These are phyloP conservation scores for Effrenium voratum DNA, from an alignment of 73 alveolate genomes.

Conservation along the genomic window DNA sequence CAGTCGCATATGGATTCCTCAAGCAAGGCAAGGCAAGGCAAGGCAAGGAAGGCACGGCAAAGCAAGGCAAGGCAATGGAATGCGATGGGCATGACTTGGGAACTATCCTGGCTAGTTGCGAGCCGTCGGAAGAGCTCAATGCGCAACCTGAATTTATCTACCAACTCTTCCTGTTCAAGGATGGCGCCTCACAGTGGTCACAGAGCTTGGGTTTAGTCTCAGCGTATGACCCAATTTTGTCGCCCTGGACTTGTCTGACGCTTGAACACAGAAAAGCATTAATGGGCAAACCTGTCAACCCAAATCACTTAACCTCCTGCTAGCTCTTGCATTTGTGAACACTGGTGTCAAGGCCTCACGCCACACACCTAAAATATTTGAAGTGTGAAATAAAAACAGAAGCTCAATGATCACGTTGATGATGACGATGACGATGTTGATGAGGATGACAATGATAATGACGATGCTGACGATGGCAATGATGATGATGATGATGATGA, in stretches of 20 bases:
- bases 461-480: background rate
- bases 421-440: background rate
- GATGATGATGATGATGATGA: background rate
- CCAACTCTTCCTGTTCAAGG: too few relatives aligned
- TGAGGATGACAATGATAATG: background rate
- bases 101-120: too few relatives aligned
- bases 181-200: too few relatives aligned
- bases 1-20: constrained; percentile 44
- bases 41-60: too few relatives aligned
- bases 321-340: background rate
- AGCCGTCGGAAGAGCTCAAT: too few relatives aligned
- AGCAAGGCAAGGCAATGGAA: too few relatives aligned
- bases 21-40: too few relatives aligned
- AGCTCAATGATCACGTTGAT: background rate
- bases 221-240: background rate
- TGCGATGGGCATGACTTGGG: too few relatives aligned
- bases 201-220: background rate
- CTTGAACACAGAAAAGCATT: background rate
- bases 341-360: background rate
- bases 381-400: background rate
- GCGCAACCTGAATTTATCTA: too few relatives aligned
- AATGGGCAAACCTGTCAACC: background rate
- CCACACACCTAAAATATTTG: background rate
- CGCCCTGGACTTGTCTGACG: background rate
- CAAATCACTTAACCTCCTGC: background rate